Base-by-base conservation (phyloP, 441 rosid genomes). In the Brassica balearica region DNA sequence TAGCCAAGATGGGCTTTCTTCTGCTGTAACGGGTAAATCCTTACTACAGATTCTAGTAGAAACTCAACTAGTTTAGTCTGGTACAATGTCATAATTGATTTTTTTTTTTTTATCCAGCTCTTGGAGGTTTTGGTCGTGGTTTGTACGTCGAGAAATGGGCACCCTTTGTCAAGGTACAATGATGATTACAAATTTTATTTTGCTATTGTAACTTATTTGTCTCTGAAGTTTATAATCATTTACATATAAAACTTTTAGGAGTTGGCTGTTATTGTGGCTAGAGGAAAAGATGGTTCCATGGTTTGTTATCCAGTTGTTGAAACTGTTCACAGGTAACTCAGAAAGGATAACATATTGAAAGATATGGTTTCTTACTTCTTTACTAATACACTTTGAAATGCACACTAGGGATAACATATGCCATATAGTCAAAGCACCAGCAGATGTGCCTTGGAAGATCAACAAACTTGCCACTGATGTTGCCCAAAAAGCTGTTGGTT, bases 91-190 rank as follows among this genome's bases (percentile, higher is more conserved):
- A 69, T 8, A 43, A 5, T 17, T 15, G 8, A n/a, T 17, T 8
- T 46, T 48, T 10, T 19, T 10, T 22, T 63, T 69, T 34, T 6
- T 68, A 61, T 67, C 48, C 85, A 96, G 99, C 84, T 79, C 98
- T 96, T 84, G 98, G 99, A 82, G 99, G 97, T 75, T 84, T 84
- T 65, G 80, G 56, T 74, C 88, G 87, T 69, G 96, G 92, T 69
- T 79, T 96, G 75, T 96, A 96, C 75, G 86, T 91, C 14, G 98
- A 96, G 88, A 94, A 92, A 85, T 92, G 98, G 97, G 95, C 95
- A 68, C 88, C 96, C 10, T 96, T 96, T 71, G 79, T 91, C 23
- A 96, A 94, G 93, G 92, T 90, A 63, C 34, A 58, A 65, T 60
- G 64, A 66, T 34, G 9, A 32, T 77, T 51, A 55, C 19, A 38